Percentiles rank a stretch among this genome's conserved stretches.
Evolutionary conservation across 2,329 filamentous ascomycete genomes (phyloP).

Genomic region (Colletotrichum lindemuthianum): DNA sequence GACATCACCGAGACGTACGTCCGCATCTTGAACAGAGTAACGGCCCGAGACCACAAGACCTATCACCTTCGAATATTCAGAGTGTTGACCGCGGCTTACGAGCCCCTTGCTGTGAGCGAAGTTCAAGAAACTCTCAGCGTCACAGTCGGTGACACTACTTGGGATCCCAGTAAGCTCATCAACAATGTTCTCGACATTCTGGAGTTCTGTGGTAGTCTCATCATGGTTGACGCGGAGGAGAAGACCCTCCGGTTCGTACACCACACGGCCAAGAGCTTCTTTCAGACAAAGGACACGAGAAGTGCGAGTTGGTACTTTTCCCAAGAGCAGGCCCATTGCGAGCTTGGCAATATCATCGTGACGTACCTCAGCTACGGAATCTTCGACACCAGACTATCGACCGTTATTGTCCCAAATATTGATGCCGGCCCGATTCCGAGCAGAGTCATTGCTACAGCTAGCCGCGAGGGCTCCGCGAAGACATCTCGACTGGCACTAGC

Average conservation of each 20-base stretch:
- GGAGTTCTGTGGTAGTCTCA: conserved; percentile 46
- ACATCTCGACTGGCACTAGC: background rate
- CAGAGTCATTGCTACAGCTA: background rate
- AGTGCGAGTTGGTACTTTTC: background rate
- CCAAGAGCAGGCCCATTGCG: background rate
- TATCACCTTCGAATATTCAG: conserved; percentile 40
- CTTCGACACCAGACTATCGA: conserved; percentile 31
- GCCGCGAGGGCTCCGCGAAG: background rate
- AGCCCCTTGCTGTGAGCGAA: conserved; percentile 46
- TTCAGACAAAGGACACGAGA: conserved; percentile 37
- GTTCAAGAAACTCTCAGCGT: conserved; percentile 53
- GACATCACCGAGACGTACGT: conserved; percentile 44
- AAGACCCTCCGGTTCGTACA: conserved; percentile 45
- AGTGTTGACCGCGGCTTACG: conserved; percentile 43
- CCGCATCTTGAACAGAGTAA: conserved; percentile 43
- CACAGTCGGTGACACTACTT: conserved; percentile 41
- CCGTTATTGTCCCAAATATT: background rate
- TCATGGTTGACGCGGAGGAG: conserved; percentile 48
- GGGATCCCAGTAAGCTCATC: conserved; percentile 39
- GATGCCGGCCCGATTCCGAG: background rate
- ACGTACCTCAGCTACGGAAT: conserved; percentile 44
- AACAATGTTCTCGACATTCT: conserved; percentile 40
- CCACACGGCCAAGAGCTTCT: conserved; percentile 48
- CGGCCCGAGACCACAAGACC: conserved; percentile 38
- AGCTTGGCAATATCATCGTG: conserved; percentile 39